These are phyloP conservation scores for Rosa lucieae DNA, from an alignment of 306 rosid genomes.

Conservation along the genomic window DNA sequence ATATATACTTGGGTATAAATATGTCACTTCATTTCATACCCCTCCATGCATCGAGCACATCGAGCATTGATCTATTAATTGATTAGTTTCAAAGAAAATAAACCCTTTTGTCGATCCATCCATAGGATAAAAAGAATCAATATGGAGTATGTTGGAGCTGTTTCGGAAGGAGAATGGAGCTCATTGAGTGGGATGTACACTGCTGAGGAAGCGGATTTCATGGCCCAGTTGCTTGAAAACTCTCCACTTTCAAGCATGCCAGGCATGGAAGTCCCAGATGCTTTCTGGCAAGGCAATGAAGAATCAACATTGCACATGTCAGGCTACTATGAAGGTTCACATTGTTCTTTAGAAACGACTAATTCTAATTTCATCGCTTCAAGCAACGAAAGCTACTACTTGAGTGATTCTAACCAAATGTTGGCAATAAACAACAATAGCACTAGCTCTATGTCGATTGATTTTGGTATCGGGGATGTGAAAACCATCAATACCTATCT, in stretches of 20 bases:
- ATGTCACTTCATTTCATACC: constrained; percentile 6
- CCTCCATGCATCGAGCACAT: constrained; percentile 2
- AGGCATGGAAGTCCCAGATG: constrained; percentile 29
- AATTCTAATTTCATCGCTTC: constrained; percentile 19
- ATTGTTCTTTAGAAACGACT: constrained; percentile 37
- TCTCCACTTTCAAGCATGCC: constrained; percentile 18
- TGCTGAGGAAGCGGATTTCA: constrained; percentile 45
- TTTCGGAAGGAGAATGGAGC: constrained; percentile 42
- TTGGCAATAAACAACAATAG: constrained; percentile 21
- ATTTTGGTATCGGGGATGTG: constrained; percentile 37
- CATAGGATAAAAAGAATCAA: background rate
- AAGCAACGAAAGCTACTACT: constrained; percentile 22
- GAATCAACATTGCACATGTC: constrained; percentile 29
- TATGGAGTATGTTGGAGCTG: constrained; percentile 40
- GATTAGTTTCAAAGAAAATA: background rate
- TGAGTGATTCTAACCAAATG: constrained; percentile 26
- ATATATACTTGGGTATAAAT: constrained; percentile 13
- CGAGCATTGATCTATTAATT: background rate
- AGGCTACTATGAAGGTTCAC: constrained; percentile 31
- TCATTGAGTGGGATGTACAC: constrained; percentile 35
- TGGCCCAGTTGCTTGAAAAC: constrained; percentile 37
- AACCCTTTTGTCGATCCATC: background rate
- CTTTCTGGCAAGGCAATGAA: constrained; percentile 49
- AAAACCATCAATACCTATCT: constrained; percentile 22
- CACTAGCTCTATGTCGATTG: constrained; percentile 30